Evolutionary conservation across 192 early-diverging fungal genomes (phyloP).

Genomic region (Phlyctochytrium planicorne): DNA sequence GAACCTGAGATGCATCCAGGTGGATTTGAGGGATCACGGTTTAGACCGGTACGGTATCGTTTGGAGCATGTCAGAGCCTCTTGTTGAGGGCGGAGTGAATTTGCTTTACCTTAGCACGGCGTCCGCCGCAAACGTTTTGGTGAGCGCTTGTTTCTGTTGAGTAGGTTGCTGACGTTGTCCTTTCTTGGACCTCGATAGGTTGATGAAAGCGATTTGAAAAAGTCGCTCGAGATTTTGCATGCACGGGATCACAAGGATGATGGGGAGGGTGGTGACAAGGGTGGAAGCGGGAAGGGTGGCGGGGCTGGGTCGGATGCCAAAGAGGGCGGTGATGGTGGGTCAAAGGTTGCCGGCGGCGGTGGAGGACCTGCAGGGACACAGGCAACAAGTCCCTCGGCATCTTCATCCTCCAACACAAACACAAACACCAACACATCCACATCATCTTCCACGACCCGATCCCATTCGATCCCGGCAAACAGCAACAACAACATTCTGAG

Average conservation of each 20-base stretch:
- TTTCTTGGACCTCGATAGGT: neutral
- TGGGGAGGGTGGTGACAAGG: neutral
- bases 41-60: conserved; percentile 69
- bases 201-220: neutral
- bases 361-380: neutral
- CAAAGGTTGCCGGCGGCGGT: neutral
- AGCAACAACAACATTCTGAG: too few relatives aligned
- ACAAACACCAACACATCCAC: too few relatives aligned
- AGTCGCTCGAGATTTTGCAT: neutral
- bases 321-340: neutral
- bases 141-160: conserved; percentile 19
- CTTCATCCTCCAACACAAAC: neutral
- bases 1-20: conserved; percentile 62
- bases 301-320: neutral
- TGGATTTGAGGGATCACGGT: conserved; percentile 58
- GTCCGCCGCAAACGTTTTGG: conserved; percentile 67
- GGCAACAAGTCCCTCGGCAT: neutral
- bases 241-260: neutral
- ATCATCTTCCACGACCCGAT: too few relatives aligned
- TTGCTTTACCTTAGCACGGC: conserved; percentile 66
- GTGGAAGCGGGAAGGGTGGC: neutral
- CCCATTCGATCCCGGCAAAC: too few relatives aligned
- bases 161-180: neutral
- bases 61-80: conserved; percentile 63
- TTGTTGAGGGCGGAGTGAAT: conserved; percentile 56